phyloP scores from a whole-genome alignment of 495 filamentous ascomycete species.

The Letharia columbiana region DNA sequence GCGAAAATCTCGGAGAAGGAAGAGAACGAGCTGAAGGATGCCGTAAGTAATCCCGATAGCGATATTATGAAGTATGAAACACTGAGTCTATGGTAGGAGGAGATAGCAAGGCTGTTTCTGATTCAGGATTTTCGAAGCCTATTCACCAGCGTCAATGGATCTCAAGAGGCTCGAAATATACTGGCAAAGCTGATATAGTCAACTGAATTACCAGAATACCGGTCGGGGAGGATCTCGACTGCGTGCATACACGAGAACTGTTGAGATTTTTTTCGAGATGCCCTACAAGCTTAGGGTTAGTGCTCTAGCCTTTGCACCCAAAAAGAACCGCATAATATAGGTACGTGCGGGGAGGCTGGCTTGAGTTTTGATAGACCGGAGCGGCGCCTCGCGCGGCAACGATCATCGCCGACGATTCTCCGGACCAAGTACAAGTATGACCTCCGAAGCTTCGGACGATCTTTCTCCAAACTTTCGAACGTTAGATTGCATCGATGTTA shows the following conservation, averaged over 20 bases:
- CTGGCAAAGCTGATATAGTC: not conserved
- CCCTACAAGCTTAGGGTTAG: no score
- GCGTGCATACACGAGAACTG: no score
- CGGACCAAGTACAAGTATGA: not conserved
- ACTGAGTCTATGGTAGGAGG: conserved; percentile 16
- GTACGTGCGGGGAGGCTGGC: no score
- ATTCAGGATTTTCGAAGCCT: conserved; percentile 17
- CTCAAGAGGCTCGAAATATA: conserved; percentile 29
- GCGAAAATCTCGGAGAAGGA: conserved; percentile 53
- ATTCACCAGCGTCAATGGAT: conserved; percentile 31
- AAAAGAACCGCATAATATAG: no score
- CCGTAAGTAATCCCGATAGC: conserved; percentile 32
- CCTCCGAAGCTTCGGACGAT: no score
- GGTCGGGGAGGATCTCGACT: no score
- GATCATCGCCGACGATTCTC: not conserved
- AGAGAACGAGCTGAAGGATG: conserved; percentile 50
- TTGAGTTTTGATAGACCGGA: not conserved
- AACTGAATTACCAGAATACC: not conserved
- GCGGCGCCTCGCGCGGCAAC: not conserved
- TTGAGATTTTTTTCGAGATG: no score
- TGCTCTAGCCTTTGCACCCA: not conserved
- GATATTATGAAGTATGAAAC: not conserved
- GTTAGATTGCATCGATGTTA: not conserved
- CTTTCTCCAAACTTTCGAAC: not conserved
- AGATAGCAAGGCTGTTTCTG: conserved; percentile 25